phyloP scores from a whole-genome alignment of 441 rosid species.

The Populus trichocarpa region DNA sequence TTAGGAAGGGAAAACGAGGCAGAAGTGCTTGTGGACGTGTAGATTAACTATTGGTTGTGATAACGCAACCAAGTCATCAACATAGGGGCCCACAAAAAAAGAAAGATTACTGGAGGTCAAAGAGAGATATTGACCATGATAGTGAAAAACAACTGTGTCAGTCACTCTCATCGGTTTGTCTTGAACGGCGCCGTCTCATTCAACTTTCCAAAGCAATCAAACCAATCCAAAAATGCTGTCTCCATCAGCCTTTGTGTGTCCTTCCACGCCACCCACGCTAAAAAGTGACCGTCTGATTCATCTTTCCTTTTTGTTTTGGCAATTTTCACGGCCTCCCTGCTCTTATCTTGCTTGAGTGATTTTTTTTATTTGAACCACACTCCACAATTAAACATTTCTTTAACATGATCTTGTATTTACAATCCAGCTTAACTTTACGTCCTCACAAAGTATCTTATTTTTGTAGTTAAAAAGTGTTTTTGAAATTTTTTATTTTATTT shows the following conservation, averaged over 20 bases:
- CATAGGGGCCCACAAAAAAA: not conserved
- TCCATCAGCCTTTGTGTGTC: constrained; percentile 1
- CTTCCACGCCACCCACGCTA: constrained; percentile 24
- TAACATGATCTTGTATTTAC: not conserved
- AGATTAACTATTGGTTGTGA: not conserved
- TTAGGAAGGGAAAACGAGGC: not conserved
- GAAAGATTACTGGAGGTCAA: constrained; percentile 15
- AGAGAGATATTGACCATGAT: constrained; percentile 15
- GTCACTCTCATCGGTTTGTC: constrained; percentile 22
- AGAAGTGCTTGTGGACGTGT: not conserved
- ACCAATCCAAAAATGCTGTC: constrained; percentile 1
- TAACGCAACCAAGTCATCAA: not conserved
- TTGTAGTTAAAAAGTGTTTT: too few species aligned
- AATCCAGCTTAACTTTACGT: not conserved
- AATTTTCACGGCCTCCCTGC: constrained; percentile 1
- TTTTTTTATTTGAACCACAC: not conserved
- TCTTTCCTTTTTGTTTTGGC: not conserved
- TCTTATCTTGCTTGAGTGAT: not conserved
- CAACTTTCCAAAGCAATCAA: constrained; percentile 20
- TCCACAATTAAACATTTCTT: not conserved
- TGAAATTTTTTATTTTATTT: too few species aligned
- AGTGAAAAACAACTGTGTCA: not conserved
- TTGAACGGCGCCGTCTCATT: constrained; percentile 31
- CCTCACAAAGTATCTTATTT: not conserved
- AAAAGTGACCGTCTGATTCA: constrained; percentile 19